phyloP scores from a whole-genome alignment of 176 grass and related monocot genomes.

The Themeda triandra region DNA sequence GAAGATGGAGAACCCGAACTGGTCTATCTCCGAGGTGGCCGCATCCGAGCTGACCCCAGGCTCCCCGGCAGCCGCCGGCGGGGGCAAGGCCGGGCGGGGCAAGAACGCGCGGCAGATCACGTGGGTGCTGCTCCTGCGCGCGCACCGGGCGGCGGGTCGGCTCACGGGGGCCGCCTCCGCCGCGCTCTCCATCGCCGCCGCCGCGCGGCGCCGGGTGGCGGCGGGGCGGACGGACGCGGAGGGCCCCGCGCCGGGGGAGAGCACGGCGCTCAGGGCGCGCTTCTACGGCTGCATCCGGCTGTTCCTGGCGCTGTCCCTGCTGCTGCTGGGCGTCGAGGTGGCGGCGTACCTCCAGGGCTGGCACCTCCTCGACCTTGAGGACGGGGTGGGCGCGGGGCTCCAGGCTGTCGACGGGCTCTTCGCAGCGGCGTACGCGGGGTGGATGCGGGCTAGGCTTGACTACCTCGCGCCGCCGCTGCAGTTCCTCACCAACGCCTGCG shows the following conservation, averaged over 20 bases:
- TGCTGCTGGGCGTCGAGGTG: conserved; percentile 68
- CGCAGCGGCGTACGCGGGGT: conserved; percentile 48
- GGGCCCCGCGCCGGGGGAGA: conserved; percentile 43
- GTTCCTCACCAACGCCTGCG: conserved; percentile 71
- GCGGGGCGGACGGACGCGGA: conserved; percentile 53
- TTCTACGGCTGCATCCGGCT: conserved; percentile 57
- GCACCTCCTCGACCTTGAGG: conserved; percentile 51
- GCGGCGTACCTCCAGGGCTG: conserved; percentile 64
- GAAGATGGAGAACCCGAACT: conserved; percentile 89
- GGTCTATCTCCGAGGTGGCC: conserved; percentile 66
- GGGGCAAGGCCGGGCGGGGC: conserved; percentile 44
- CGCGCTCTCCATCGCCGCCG: conserved; percentile 43
- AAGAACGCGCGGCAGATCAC: conserved; percentile 88
- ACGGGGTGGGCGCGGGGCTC: conserved; percentile 19
- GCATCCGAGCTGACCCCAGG: conserved; percentile 6
- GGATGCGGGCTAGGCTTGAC: conserved; percentile 57
- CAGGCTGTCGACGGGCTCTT: conserved; percentile 45
- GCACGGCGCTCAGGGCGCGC: conserved; percentile 40
- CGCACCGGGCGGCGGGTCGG: conserved; percentile 61
- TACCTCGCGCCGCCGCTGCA: conserved; percentile 76
- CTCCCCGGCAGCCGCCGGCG: conserved; percentile 19
- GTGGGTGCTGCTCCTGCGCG: conserved; percentile 78
- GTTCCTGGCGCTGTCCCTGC: conserved; percentile 53
- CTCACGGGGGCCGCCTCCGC: conserved; percentile 54
- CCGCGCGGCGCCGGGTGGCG: conserved; percentile 51